phyloP scores from a whole-genome alignment of 371 early-diverging fungal species.

The Circinella umbellata region DNA sequence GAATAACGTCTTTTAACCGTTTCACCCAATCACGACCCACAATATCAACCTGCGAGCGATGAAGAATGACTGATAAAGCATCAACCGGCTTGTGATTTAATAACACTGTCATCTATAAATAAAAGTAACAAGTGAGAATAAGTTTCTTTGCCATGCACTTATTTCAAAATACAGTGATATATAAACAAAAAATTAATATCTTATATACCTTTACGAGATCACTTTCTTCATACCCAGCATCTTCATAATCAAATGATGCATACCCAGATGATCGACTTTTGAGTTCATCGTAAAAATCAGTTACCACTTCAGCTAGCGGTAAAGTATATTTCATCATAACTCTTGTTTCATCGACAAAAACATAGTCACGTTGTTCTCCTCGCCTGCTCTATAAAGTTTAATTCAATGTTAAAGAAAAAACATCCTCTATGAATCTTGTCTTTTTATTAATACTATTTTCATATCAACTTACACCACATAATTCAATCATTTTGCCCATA shows the following conservation, averaged over 20 bases:
- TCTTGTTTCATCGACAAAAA: constrained; percentile 84
- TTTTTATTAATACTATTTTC: background rate
- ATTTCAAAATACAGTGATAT: too few species aligned
- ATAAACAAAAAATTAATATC: too few species aligned
- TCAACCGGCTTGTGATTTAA: constrained; percentile 93
- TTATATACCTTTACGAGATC: constrained; percentile 87
- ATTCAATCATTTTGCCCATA: constrained; percentile 87
- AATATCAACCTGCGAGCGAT: constrained; percentile 71
- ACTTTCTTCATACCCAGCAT: constrained; percentile 84
- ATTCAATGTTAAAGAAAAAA: too few species aligned
- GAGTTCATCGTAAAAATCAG: constrained; percentile 93
- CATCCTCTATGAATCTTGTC: too few species aligned
- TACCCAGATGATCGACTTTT: constrained; percentile 93
- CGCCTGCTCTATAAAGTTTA: constrained; percentile 58
- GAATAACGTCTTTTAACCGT: constrained; percentile 81
- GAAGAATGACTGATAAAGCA: constrained; percentile 89
- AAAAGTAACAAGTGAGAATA: background rate
- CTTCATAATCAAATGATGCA: constrained; percentile 97
- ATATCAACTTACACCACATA: constrained; percentile 72
- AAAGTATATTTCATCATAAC: constrained; percentile 88
- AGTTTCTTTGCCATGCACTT: too few species aligned
- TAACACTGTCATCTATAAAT: constrained; percentile 77
- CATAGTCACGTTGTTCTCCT: constrained; percentile 85
- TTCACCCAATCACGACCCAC: constrained; percentile 86
- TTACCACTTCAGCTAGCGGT: constrained; percentile 92